These are phyloP conservation scores for Talaromyces albobiverticillius DNA, from an alignment of 2,329 filamentous ascomycete genomes.

Conservation along the genomic window DNA sequence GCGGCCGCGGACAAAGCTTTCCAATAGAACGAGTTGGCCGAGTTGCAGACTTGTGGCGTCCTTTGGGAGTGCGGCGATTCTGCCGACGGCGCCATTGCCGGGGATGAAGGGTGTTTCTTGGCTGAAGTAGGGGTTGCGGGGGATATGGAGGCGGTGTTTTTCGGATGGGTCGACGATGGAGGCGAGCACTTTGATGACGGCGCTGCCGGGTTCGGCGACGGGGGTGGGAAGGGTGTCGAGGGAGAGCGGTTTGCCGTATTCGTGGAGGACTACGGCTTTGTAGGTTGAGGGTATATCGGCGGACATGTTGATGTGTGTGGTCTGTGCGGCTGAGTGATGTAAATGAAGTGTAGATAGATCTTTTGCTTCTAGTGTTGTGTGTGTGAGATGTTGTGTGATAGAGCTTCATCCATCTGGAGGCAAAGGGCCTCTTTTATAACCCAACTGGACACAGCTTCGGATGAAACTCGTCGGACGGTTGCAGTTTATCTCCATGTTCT, in stretches of 20 bases:
- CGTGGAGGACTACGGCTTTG: constrained; percentile 12
- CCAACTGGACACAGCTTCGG: neutral
- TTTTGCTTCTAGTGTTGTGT: neutral
- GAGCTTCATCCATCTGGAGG: neutral
- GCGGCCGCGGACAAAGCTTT: constrained; percentile 16
- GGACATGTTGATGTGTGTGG: constrained; percentile 1
- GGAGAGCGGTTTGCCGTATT: constrained; percentile 9
- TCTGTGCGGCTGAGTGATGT: neutral
- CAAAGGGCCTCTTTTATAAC: neutral
- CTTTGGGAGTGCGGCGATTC: constrained; percentile 31
- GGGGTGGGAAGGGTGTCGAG: constrained; percentile 14
- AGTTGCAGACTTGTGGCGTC: constrained; percentile 18
- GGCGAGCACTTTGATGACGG: constrained; percentile 17
- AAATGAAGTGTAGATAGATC: neutral
- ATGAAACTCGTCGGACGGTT: too few species aligned
- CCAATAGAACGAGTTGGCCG: constrained; percentile 20
- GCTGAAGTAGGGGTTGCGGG: constrained; percentile 14
- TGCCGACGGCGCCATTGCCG: constrained; percentile 40
- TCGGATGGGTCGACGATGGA: constrained; percentile 3
- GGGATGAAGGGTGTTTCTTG: constrained; percentile 16
- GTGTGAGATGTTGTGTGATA: neutral
- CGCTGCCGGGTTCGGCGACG: constrained; percentile 15
- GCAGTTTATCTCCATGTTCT: neutral
- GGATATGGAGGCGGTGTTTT: constrained; percentile 4
- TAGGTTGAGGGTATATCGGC: constrained; percentile 11